A percentile compares a stretch with the other conserved stretches of the same genome.
Conservation (phyloP, 805 yeast species). For the Wickerhamomyces rabaulensis region DNA sequence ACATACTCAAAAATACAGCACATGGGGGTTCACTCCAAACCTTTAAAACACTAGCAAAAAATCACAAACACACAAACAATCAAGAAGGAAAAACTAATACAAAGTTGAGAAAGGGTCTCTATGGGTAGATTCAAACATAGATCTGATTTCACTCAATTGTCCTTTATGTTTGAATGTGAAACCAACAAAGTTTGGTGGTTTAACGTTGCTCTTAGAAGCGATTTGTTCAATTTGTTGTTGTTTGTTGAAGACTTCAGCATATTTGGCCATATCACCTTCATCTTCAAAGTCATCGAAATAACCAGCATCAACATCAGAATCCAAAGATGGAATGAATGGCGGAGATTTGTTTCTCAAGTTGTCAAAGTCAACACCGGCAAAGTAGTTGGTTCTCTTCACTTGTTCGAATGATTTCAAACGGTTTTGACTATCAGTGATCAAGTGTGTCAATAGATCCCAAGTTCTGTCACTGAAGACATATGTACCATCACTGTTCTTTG, state of each 20-base stretch:
- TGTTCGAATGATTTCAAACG: conserved; percentile 79
- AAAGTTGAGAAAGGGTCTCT: conserved; percentile 26
- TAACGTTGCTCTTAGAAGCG: conserved; percentile 57
- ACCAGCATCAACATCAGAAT: conserved; percentile 97
- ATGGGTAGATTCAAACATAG: conserved; percentile 19
- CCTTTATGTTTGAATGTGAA: conserved; percentile 87
- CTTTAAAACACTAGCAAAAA: not conserved
- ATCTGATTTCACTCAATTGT: conserved; percentile 21
- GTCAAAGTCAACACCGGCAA: conserved; percentile 78
- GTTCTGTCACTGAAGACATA: conserved; percentile 94
- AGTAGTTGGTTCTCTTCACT: conserved; percentile 74
- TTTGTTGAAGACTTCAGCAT: conserved; percentile 94
- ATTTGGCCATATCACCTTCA: conserved; percentile 95
- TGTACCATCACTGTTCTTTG: conserved; percentile 86
- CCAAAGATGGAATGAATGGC: conserved; percentile 95
- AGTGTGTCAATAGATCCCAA: conserved; percentile 78
- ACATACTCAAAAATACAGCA: not conserved
- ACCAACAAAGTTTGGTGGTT: conserved; percentile 78
- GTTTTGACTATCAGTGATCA: conserved; percentile 74
- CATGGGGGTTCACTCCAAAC: not conserved
- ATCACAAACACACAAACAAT: not conserved
- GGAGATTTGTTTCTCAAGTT: conserved; percentile 67
- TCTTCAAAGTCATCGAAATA: conserved; percentile 96
- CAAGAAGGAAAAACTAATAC: conserved; percentile 10
- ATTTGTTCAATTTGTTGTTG: conserved; percentile 78